Percentiles rank a stretch among this genome's conserved stretches.
Evolutionary conservation across 306 rosid species (phyloP).

Genomic region (Abrus precatorius): DNA sequence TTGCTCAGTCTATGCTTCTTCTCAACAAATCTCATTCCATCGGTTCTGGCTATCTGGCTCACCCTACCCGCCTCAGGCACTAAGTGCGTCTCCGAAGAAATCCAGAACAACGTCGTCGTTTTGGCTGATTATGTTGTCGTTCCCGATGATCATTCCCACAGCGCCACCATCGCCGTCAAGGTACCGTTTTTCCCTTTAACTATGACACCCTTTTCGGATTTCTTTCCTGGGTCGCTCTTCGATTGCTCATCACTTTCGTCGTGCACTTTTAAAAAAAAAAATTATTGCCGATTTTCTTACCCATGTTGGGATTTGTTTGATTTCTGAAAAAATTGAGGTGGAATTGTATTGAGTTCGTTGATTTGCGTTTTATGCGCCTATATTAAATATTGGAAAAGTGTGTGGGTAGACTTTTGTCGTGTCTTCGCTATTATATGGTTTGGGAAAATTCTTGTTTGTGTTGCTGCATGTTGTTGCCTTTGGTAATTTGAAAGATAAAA

Average conservation of each 20-base stretch:
- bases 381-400: background rate
- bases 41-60: slow-evolving; percentile 63
- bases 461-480: background rate
- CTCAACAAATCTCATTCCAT: slow-evolving; percentile 37
- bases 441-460: slow-evolving; percentile 26
- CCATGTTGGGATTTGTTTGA: slow-evolving; percentile 16
- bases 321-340: slow-evolving; percentile 15
- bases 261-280: background rate
- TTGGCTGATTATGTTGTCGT: slow-evolving; percentile 83
- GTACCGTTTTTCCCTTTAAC: slow-evolving; percentile 47
- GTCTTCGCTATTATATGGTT: slow-evolving; percentile 1
- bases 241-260: slow-evolving; percentile 3
- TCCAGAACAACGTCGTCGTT: slow-evolving; percentile 91
- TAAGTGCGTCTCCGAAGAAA: slow-evolving; percentile 97
- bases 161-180: slow-evolving; percentile 79
- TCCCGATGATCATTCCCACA: slow-evolving; percentile 55
- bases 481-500: slow-evolving; percentile 20
- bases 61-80: slow-evolving; percentile 70
- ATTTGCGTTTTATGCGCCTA: background rate
- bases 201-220: background rate
- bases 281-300: background rate
- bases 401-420: background rate
- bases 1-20: slow-evolving; percentile 40
- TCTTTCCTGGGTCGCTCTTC: background rate
- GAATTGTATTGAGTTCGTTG: background rate